Base-by-base conservation (phyloP, 768 basidiomycete genomes). In the Termitomyces sp. region DNA sequence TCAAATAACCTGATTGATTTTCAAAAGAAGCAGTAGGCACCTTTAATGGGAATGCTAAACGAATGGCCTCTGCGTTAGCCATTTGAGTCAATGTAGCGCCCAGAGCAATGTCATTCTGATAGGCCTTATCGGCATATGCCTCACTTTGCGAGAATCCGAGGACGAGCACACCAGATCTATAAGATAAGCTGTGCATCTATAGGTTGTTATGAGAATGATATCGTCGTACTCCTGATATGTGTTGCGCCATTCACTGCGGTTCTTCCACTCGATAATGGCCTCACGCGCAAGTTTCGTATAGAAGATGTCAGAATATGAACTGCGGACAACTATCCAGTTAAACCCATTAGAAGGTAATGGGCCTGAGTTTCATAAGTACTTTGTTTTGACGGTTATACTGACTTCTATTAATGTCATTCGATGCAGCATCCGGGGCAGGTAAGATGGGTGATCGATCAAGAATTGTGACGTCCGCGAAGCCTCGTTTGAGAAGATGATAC, bases 361-460 rank as follows among this genome's bases (percentile, higher is more conserved):
- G 3, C 26, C 26, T n/a, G 24, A 26, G 37, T 40, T 24, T 1
- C 17, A 5, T 32, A 10, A 32, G 9, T 5, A 35, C 14, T 22
- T 11, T 47, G 19, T 30, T 17, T 38, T 8, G 24, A 24, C 21
- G 11, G 42, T 9, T 37, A 46, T 2, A 65, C 71, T 54, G 44
- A 80, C 80, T 71, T 66, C 76, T 69, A 59, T 81, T 82, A 30
- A 80, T 62, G 62, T 82, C 81, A 54, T 78, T 78, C 55, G 78
- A 80, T 1, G 93, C 90, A 9, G 87, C 90, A 65, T 96, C 93
- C 2, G 82, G 79, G 1, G 94, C 91, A 3, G 94, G 94, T 3
- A 95, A 65, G 2, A 71, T 71, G 1, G 65, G 63, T 7, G 89
- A 81, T 59, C 85, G 79, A 65, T 96, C 94, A 48, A 96, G 74